A percentile compares a stretch with the other conserved stretches of the same genome.
Conservation (phyloP, 495 filamentous ascomycete species). For the Penicillium daleae region DNA sequence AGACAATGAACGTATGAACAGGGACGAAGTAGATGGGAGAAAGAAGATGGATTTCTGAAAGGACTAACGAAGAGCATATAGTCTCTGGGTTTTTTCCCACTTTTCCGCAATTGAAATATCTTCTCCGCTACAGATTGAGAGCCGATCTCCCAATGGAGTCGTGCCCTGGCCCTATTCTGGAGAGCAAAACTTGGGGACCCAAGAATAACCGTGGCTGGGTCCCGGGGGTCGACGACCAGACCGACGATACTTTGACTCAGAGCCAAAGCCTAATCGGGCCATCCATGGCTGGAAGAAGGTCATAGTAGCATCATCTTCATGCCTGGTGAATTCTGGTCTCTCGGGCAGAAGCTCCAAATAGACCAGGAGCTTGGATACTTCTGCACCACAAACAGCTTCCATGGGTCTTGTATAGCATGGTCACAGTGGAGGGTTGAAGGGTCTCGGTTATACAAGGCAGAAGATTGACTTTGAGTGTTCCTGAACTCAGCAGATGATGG, state of each 20-base stretch:
- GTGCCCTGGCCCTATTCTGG: constrained; percentile 12
- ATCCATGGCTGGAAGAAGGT: not conserved
- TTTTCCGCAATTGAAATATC: not conserved
- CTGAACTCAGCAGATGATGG: not conserved
- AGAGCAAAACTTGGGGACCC: not conserved
- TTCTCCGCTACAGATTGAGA: constrained; percentile 4
- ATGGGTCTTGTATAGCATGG: not conserved
- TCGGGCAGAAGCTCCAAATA: not conserved
- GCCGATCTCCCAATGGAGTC: not conserved
- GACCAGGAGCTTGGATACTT: not conserved
- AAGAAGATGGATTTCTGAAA: not conserved
- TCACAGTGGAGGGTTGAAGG: not conserved
- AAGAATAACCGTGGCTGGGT: constrained; percentile 6
- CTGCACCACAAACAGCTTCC: not conserved
- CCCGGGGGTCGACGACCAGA: constrained; percentile 2
- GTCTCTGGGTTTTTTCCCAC: not conserved
- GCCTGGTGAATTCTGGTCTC: not conserved
- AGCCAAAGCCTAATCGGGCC: not conserved
- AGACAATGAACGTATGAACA: constrained; percentile 4
- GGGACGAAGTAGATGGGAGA: not conserved
- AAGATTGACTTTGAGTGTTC: not conserved
- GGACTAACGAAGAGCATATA: not conserved
- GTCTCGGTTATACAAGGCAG: not conserved
- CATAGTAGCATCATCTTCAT: constrained; percentile 2
- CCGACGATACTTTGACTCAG: constrained; percentile 9